Conservation (phyloP, 768 basidiomycete genomes). For the Chiua virens region DNA sequence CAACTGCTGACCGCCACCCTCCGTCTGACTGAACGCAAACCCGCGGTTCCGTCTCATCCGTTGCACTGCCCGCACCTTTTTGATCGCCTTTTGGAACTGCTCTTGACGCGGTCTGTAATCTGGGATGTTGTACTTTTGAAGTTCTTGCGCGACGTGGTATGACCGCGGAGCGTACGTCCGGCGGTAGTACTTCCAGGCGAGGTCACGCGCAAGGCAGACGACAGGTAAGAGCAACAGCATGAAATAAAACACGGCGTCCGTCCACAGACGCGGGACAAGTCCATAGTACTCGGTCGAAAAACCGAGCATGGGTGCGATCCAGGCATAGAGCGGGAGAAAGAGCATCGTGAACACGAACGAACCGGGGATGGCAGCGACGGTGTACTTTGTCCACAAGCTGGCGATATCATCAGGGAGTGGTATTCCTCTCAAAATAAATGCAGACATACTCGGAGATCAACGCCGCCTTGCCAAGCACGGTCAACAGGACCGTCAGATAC, state of each 20-base stretch:
- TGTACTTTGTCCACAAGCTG: too few species aligned
- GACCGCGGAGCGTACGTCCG: constrained; percentile 87
- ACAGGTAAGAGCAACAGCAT: too few species aligned
- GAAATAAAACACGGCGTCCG: too few species aligned
- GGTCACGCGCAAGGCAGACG: constrained; percentile 83
- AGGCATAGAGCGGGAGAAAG: constrained; percentile 91
- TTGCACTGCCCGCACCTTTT: too few species aligned
- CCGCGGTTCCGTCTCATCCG: too few species aligned
- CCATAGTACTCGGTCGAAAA: too few species aligned
- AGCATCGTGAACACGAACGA: constrained; percentile 97
- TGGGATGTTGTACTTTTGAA: constrained; percentile 97
- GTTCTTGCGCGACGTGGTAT: constrained; percentile 98
- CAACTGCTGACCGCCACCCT: constrained; percentile 60
- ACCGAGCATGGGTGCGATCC: too few species aligned
- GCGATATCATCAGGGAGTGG: not conserved
- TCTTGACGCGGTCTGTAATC: constrained; percentile 97
- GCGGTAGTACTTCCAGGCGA: constrained; percentile 97
- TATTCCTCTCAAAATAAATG: too few species aligned
- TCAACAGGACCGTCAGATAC: constrained; percentile 89
- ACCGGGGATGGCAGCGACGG: constrained; percentile 95
- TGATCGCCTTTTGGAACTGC: too few species aligned
- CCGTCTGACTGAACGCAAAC: too few species aligned
- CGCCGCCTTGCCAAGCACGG: too few species aligned
- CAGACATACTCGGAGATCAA: constrained; percentile 88
- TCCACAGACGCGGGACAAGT: too few species aligned